Percentiles rank a stretch among this genome's conserved stretches.
Conservation (phyloP, 1,139 yeast species). For the Candida tetrigidarum region DNA sequence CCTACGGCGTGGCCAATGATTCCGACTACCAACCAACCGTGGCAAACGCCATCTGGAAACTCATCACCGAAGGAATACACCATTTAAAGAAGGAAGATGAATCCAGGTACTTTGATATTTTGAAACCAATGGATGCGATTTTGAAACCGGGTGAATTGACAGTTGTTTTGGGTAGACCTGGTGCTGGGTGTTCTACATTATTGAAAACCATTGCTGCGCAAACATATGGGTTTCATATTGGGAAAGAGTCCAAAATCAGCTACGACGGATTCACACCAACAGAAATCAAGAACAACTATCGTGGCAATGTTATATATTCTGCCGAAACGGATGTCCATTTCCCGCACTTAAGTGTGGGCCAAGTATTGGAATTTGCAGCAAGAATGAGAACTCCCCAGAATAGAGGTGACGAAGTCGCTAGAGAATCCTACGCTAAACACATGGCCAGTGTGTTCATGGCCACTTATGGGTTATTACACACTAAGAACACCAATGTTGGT, state of each 20-base stretch:
- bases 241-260: conserved; percentile 37
- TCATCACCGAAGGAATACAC: conserved; percentile 14
- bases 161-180: conserved; percentile 42
- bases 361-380: conserved; percentile 51
- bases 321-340: conserved; percentile 59
- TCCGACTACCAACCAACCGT: conserved; percentile 82
- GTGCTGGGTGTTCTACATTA: conserved; percentile 39
- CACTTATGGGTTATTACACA: conserved; percentile 41
- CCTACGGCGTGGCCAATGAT: conserved; percentile 76
- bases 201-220: conserved; percentile 37
- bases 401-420: conserved; percentile 36
- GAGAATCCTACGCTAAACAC: conserved; percentile 46
- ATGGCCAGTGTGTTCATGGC: conserved; percentile 49
- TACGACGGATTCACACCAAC: conserved; percentile 37
- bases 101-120: conserved; percentile 24
- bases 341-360: conserved; percentile 56
- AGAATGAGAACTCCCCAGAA: conserved; percentile 45
- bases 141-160: conserved; percentile 39
- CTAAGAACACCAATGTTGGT: conserved; percentile 40
- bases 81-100: conserved; percentile 3
- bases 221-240: conserved; percentile 55
- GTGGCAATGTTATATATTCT: conserved; percentile 56
- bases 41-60: conserved; percentile 46
- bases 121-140: conserved; percentile 38
- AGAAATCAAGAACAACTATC: conserved; percentile 50